Percentiles rank a stretch among this genome's conserved stretches.
Evolutionary conservation across 78 protist genomes (phyloP).

Genomic region (Tieghemostelium lacteum): DNA sequence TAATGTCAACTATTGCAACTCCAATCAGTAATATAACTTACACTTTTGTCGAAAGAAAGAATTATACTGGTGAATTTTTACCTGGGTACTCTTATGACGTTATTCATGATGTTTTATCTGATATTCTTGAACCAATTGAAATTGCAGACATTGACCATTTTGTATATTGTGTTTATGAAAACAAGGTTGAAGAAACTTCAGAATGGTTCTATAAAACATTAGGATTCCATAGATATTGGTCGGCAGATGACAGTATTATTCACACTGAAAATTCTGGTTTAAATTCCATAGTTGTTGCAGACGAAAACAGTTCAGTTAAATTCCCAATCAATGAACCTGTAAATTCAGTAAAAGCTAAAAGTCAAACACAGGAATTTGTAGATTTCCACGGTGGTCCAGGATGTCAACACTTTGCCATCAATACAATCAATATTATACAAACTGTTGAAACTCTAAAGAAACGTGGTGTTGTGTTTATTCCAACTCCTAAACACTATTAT

Average conservation of each 20-base stretch:
- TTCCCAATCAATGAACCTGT: constrained; percentile 92
- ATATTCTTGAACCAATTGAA: constrained; percentile 31
- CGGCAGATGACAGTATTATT: constrained; percentile 85
- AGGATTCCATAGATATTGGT: constrained; percentile 91
- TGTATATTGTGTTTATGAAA: constrained; percentile 84
- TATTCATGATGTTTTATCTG: constrained; percentile 24
- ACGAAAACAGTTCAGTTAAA: constrained; percentile 68
- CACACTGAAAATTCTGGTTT: constrained; percentile 86
- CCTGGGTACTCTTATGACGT: constrained; percentile 76
- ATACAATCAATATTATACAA: constrained; percentile 74
- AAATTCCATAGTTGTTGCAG: constrained; percentile 86
- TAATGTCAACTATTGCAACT: constrained; percentile 85
- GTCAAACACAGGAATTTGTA: constrained; percentile 90
- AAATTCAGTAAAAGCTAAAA: constrained; percentile 32
- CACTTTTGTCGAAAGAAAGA: constrained; percentile 86
- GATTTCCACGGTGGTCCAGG: constrained; percentile 95
- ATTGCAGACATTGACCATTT: constrained; percentile 82
- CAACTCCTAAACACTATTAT: constrained; percentile 84
- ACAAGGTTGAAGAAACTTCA: constrained; percentile 60
- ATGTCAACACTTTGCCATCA: constrained; percentile 93
- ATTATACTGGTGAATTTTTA: constrained; percentile 83
- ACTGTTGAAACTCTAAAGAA: constrained; percentile 26
- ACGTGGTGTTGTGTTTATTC: constrained; percentile 89
- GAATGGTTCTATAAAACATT: constrained; percentile 82
- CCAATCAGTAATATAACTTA: constrained; percentile 85